Percentiles rank a stretch among this genome's conserved stretches.
Conservation (phyloP, 805 yeast species). For the Kodamaea nitidulidarum region DNA sequence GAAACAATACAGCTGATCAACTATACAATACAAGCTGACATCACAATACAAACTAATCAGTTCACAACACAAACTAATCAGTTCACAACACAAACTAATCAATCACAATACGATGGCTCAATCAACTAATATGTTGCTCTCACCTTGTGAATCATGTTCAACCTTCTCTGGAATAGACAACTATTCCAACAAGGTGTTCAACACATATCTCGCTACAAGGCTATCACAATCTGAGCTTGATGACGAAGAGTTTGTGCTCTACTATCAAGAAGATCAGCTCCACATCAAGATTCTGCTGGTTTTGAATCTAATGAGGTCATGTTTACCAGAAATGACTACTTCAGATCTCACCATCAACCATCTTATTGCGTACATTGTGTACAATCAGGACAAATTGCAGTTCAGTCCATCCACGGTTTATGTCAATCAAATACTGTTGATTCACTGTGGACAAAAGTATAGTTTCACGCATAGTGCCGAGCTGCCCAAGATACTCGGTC, state of each 20-base stretch:
- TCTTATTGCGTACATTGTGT: conserved; percentile 17
- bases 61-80: background rate
- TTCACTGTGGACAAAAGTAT: conserved; percentile 16
- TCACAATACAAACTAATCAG: background rate
- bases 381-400: conserved; percentile 11
- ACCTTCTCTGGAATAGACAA: conserved; percentile 11
- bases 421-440: conserved; percentile 18
- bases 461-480: conserved; percentile 1
- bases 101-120: too few relatives aligned
- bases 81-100: background rate
- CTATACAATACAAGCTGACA: too few relatives aligned
- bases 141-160: conserved; percentile 19
- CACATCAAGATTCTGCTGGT: conserved; percentile 16
- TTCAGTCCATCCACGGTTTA: conserved; percentile 1
- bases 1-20: too few relatives aligned
- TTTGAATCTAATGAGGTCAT: conserved; percentile 14
- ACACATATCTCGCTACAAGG: conserved; percentile 10
- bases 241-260: conserved; percentile 9
- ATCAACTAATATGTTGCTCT: background rate
- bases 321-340: conserved; percentile 3
- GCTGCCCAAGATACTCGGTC: conserved; percentile 2
- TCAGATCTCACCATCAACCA: conserved; percentile 17
- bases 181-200: conserved; percentile 11
- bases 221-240: conserved; percentile 1
- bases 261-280: conserved; percentile 12